Conservation (phyloP, 345 rosid species). For the Limnanthes douglasii region DNA sequence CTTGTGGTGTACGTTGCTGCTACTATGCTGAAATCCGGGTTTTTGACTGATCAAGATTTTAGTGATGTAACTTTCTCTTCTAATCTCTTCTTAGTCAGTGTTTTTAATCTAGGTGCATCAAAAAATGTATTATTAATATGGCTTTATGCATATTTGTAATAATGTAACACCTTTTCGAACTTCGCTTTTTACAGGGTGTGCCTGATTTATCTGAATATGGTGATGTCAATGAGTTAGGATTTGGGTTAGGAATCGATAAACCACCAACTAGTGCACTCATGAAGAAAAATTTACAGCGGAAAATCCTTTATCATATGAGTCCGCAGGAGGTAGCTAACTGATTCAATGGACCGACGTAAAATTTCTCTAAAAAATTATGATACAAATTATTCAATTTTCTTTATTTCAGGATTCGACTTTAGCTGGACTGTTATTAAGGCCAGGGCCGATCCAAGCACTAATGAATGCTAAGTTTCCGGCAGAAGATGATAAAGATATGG, state of each 20-base stretch:
- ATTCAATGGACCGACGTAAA: conserved; percentile 4
- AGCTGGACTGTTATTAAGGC: conserved; percentile 59
- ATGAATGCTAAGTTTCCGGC: conserved; percentile 24
- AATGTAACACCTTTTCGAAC: no score
- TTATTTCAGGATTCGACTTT: conserved; percentile 45
- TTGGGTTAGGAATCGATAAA: conserved; percentile 47
- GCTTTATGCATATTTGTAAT: no score
- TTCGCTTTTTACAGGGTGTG: conserved; percentile 49
- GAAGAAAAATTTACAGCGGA: conserved; percentile 39
- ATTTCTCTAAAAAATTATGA: neutral
- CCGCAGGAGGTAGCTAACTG: conserved; percentile 47
- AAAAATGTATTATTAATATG: neutral
- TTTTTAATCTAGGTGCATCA: neutral
- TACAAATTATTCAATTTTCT: neutral
- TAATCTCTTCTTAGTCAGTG: no score
- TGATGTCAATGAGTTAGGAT: conserved; percentile 48
- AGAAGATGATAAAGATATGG: conserved; percentile 3
- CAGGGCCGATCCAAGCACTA: conserved; percentile 52
- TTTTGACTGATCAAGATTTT: conserved; percentile 35
- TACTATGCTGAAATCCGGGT: conserved; percentile 64
- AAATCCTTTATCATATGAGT: conserved; percentile 46
- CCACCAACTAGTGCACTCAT: conserved; percentile 68
- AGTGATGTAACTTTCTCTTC: conserved; percentile 30
- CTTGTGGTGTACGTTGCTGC: conserved; percentile 61
- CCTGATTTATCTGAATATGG: conserved; percentile 71